A percentile compares a stretch with the other conserved stretches of the same genome.
These are phyloP conservation scores for Cenchrus americanus DNA, from an alignment of 176 grass and related monocot genomes.

Conservation along the genomic window DNA sequence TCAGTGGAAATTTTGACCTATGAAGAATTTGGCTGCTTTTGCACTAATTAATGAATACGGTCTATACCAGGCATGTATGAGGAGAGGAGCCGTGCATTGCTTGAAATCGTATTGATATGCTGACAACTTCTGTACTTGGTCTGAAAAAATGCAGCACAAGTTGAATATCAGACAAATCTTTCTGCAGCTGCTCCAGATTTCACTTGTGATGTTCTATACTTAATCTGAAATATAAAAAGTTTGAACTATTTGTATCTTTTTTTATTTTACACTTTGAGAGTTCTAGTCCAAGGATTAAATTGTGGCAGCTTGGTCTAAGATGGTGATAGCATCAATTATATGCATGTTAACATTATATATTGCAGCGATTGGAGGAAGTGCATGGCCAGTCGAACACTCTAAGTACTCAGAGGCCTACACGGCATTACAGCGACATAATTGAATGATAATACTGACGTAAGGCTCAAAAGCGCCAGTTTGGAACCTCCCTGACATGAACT, in stretches of 20 bases:
- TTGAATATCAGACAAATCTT: constrained; percentile 12
- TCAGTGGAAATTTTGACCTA: constrained; percentile 29
- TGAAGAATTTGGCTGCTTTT: constrained; percentile 27
- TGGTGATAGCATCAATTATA: constrained; percentile 20
- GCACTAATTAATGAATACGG: not conserved
- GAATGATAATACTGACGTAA: constrained; percentile 38
- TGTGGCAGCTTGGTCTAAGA: constrained; percentile 14
- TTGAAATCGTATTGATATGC: constrained; percentile 14
- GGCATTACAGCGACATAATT: constrained; percentile 28
- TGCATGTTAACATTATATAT: constrained; percentile 25
- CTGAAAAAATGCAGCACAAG: constrained; percentile 9
- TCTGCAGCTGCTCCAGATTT: not conserved
- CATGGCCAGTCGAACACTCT: constrained; percentile 49
- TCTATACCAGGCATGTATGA: constrained; percentile 18
- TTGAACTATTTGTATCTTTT: not conserved
- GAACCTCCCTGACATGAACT: not conserved
- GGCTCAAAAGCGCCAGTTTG: constrained; percentile 27
- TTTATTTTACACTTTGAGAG: not conserved
- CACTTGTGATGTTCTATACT: not conserved
- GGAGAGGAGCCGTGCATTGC: not conserved
- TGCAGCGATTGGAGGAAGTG: constrained; percentile 39
- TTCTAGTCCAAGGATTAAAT: constrained; percentile 2
- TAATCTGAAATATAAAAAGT: not conserved
- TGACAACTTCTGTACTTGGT: not conserved
- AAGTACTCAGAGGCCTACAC: constrained; percentile 32